Base-by-base conservation (phyloP, 1,284 basidiomycete genomes). In the Agroathelia rolfsii region DNA sequence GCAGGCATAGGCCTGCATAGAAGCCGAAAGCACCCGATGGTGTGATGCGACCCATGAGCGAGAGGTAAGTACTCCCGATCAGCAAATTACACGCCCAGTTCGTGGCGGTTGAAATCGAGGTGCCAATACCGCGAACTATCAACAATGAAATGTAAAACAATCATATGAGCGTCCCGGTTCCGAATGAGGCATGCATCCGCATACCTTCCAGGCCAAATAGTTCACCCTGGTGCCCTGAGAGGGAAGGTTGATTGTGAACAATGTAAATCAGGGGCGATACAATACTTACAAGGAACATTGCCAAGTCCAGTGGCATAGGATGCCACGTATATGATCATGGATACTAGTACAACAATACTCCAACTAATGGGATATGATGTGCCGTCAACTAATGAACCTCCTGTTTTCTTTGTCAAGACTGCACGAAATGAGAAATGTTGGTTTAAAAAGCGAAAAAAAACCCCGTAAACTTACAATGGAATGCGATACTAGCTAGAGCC, bases 161-260 rank as follows among this genome's bases (percentile, higher is more conserved):
- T n/a, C n/a, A n/a, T n/a, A n/a, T n/a, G n/a, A n/a, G n/a, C n/a
- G n/a, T n/a, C n/a, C n/a, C n/a, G n/a, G n/a, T 14, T 4, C 22
- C 2, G 17, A 27, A 16, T 10, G 13, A 25, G 24, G 31, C n/a
- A 32, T 19, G 13, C 17, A 35, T 19, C n/a, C n/a, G 47, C 56
- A 14, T 22, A 71, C 74, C 72, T 61, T 85, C 80, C 17, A 85
- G 66, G 6, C 64, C 65, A 56, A 88, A 88, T 16, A 89, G 66
- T 51, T 89, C 85, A 39, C 83, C 83, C 51, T 89, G 85, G 48
- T 87, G 83, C 85, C 85, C n/a, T n/a, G n/a, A n/a, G n/a, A 89
- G 0, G 86, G 84, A 1, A 88, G 79, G 48, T 87, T 88, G 0
- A 69, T 69, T 6, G 6, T 17, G 17, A 6, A 16, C n/a, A n/a